Percentiles rank a stretch among this genome's conserved stretches.
These are phyloP conservation scores for Cutaneotrichosporon sp. DNA, from an alignment of 1,284 basidiomycete species.

Conservation along the genomic window DNA sequence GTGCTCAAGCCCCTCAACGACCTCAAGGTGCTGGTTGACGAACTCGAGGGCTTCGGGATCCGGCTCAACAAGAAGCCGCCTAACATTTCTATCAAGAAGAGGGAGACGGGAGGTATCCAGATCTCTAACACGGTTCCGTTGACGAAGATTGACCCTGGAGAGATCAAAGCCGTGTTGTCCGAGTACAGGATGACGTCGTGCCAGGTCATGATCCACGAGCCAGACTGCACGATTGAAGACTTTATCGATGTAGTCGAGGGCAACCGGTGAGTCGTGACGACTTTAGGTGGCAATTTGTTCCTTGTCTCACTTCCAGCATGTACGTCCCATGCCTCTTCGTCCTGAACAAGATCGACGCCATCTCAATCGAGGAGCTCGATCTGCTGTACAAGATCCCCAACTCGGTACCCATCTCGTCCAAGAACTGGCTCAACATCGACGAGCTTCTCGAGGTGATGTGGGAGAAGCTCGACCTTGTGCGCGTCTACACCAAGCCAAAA, in stretches of 20 bases:
- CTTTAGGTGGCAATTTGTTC: too few species aligned
- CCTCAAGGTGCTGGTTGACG: conserved; percentile 83
- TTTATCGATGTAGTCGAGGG: conserved; percentile 95
- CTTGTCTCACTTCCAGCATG: conserved; percentile 61
- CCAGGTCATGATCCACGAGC: conserved; percentile 91
- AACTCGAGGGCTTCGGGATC: conserved; percentile 96
- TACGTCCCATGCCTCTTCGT: conserved; percentile 91
- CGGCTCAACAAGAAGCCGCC: conserved; percentile 94
- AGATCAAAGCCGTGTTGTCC: conserved; percentile 90
- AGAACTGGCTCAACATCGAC: conserved; percentile 86
- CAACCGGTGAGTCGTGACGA: conserved; percentile 71
- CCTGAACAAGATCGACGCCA: conserved; percentile 81
- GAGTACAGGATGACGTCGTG: conserved; percentile 86
- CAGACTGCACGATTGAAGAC: conserved; percentile 91
- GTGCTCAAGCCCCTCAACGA: conserved; percentile 95
- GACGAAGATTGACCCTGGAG: conserved; percentile 92
- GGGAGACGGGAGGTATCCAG: conserved; percentile 79
- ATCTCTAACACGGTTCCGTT: conserved; percentile 95
- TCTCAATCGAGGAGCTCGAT: conserved; percentile 97
- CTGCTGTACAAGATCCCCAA: conserved; percentile 78
- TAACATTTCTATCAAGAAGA: conserved; percentile 78
- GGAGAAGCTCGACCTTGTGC: conserved; percentile 57
- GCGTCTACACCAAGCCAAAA: conserved; percentile 81
- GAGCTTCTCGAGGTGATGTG: conserved; percentile 90
- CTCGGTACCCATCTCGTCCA: conserved; percentile 71